Evolutionary conservation across 2,329 filamentous ascomycete species (phyloP).

Genomic region (Talaromyces marneffei): DNA sequence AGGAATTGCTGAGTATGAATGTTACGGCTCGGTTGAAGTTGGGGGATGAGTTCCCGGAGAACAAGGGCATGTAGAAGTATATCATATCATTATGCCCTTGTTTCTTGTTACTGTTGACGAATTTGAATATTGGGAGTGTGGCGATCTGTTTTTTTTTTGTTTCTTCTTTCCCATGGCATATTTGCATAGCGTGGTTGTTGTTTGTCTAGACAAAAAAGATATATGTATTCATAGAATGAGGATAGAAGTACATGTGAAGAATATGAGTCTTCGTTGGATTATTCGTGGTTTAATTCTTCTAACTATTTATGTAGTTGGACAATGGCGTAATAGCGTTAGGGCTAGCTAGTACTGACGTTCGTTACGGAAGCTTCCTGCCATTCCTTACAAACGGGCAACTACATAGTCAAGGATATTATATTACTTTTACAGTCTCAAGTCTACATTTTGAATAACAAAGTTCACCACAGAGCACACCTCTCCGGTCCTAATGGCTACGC

Average conservation of each 20-base stretch:
- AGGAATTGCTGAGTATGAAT: constrained; percentile 98
- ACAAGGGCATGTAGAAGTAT: constrained; percentile 31
- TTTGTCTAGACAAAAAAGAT: background rate
- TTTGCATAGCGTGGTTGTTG: constrained; percentile 15
- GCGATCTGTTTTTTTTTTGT: background rate
- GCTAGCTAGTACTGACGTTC: background rate
- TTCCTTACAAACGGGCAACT: background rate
- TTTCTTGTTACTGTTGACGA: background rate
- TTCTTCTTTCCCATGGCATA: constrained; percentile 1
- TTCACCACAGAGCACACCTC: background rate
- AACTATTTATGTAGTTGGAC: no score
- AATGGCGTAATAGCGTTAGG: background rate
- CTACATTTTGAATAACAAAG: background rate
- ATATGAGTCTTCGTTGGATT: background rate
- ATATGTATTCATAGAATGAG: background rate
- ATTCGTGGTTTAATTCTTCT: no score
- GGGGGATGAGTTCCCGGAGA: constrained; percentile 80
- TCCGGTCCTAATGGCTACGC: constrained; percentile 4
- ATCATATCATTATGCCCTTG: background rate
- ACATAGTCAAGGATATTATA: background rate
- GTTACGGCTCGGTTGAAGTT: constrained; percentile 87
- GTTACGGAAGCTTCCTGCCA: background rate
- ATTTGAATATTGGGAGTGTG: background rate
- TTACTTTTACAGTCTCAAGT: background rate
- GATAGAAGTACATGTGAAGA: background rate